Conservation (phyloP, 1,284 basidiomycete species). For the Ceratobasidium sp. region DNA sequence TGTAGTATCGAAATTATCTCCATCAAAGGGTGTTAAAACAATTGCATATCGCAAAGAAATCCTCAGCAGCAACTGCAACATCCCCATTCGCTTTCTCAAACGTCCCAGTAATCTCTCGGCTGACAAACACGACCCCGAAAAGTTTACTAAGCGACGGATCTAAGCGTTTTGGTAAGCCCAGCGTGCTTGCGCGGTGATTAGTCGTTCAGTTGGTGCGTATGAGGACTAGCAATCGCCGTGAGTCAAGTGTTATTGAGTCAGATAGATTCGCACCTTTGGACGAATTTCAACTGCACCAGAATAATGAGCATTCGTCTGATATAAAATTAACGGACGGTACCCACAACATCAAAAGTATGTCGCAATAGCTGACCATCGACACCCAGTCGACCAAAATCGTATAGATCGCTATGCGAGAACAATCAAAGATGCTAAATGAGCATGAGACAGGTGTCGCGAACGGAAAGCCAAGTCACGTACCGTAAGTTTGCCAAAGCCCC, state of each 20-base stretch:
- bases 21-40: too few species aligned
- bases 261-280: too few species aligned
- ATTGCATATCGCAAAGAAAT: slow-evolving; percentile 89
- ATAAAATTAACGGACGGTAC: slow-evolving; percentile 55
- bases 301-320: not conserved
- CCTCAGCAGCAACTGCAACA: slow-evolving; percentile 90
- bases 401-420: slow-evolving; percentile 90
- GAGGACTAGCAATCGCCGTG: not conserved
- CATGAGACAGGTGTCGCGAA: not conserved
- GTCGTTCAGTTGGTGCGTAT: not conserved
- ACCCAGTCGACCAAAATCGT: slow-evolving; percentile 82
- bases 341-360: slow-evolving; percentile 86
- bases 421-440: slow-evolving; percentile 71
- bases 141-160: slow-evolving; percentile 88
- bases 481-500: slow-evolving; percentile 95
- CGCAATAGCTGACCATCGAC: slow-evolving; percentile 91
- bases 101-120: slow-evolving; percentile 90
- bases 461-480: slow-evolving; percentile 62
- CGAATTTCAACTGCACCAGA: slow-evolving; percentile 59
- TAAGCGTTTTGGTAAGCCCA: slow-evolving; percentile 96
- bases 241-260: too few species aligned
- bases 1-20: too few species aligned
- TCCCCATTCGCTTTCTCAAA: slow-evolving; percentile 96
- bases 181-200: slow-evolving; percentile 74
- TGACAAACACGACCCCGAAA: slow-evolving; percentile 80